Evolutionary conservation across 345 rosid species (phyloP), one percentile per base, ranked within the genome.

Genomic region (Citropsis articulata): DNA sequence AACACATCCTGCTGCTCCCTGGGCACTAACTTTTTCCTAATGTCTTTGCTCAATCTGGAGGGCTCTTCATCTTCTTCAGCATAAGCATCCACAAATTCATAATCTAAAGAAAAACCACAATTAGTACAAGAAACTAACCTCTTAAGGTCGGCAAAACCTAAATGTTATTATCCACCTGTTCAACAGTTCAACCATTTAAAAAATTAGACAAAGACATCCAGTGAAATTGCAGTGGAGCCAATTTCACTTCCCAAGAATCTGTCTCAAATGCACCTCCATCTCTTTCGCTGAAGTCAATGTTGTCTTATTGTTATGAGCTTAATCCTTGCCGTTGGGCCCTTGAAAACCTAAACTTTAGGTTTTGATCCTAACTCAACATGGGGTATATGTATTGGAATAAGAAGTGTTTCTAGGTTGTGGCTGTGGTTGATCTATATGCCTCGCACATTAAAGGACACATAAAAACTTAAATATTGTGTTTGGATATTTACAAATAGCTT

Each of bases 51-150:
- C 59, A 84, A 80, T 77, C 61, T 84, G 70, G 92, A 76, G 31
- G 91, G 93, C 81, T 92, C 95, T 80, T 96, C 97, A 40, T 83
- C 95, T 79, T 94, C 97, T 86, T 92, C 83, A 67, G 91, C 87
- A 72, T 79, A 76, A 78, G 88, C 87, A 79, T 88, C 92, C 86
- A 87, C 91, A 61, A 92, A 87, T 80, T 92, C 89, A 75, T 90
- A 92, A 74, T 87, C 99, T 93, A 84, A 80, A 78, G 35, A 82
- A 80, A 18, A 85, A 40, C 31, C 22, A 65, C 19, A 80, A 24
- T 82, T 69, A 71, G 56, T 59, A 10, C 35, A 35, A 25, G 48
- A 79, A 69, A 57, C 18, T 14, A 22, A 66, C 50, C 8, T 57
- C 28, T 4, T 73, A 75, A 71, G 27, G 38, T 4, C 5, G 40